These are phyloP conservation scores for Dictyostelium firmibasis DNA, from an alignment of 78 protist species.

Conservation along the genomic window DNA sequence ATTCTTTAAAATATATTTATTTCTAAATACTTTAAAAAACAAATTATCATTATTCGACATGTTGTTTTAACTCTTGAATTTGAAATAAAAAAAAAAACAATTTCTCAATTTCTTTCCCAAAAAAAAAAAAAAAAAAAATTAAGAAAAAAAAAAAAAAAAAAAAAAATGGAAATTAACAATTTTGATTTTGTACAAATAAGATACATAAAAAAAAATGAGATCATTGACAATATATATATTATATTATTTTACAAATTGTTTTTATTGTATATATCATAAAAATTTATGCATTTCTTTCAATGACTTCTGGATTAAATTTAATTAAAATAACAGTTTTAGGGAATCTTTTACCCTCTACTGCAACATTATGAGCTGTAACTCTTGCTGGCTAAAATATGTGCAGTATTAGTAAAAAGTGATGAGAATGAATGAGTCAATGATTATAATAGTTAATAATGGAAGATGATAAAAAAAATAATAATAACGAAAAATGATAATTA, in stretches of 20 bases:
- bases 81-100: too few species aligned
- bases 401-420: too few species aligned
- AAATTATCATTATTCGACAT: not conserved
- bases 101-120: too few species aligned
- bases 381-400: constrained; percentile 78
- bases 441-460: not conserved
- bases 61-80: too few species aligned
- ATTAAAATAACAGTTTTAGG: constrained; percentile 83
- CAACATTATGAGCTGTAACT: constrained; percentile 87
- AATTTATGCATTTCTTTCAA: constrained; percentile 15
- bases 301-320: constrained; percentile 85
- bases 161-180: too few species aligned
- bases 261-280: not conserved
- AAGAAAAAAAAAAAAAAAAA: too few species aligned
- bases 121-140: too few species aligned
- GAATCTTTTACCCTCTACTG: constrained; percentile 76
- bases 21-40: not conserved
- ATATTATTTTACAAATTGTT: not conserved
- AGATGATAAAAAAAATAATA: not conserved
- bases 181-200: too few species aligned
- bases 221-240: not conserved
- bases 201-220: not conserved
- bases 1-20: not conserved
- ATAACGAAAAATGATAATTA: not conserved
- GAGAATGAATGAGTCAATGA: too few species aligned